Percentiles rank a stretch among this genome's conserved stretches.
These are phyloP conservation scores for Cyclotella atomus DNA, from an alignment of 108 stramenopile genomes.

Conservation along the genomic window DNA sequence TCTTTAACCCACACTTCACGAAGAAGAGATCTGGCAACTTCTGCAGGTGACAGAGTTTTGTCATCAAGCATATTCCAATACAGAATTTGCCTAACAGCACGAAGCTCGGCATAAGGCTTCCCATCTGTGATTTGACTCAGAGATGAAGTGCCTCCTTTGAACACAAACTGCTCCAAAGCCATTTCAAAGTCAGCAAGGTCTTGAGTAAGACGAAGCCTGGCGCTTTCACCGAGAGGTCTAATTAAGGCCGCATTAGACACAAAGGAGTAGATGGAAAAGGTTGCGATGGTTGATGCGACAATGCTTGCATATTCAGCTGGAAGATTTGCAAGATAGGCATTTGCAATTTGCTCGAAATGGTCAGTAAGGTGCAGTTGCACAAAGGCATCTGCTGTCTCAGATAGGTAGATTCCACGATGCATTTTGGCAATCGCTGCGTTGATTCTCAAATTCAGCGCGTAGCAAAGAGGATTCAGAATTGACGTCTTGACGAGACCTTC, in stretches of 20 bases:
- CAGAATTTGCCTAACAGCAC: constrained; percentile 84
- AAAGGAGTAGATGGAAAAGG: constrained; percentile 82
- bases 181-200: constrained; percentile 89
- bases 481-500: constrained; percentile 67
- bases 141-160: constrained; percentile 57
- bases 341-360: constrained; percentile 65
- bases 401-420: constrained; percentile 76
- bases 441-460: constrained; percentile 68
- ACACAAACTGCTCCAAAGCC: constrained; percentile 75
- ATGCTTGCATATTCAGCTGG: constrained; percentile 65
- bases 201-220: constrained; percentile 76
- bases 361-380: constrained; percentile 70
- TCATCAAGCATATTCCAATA: constrained; percentile 88
- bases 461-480: constrained; percentile 71
- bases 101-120: constrained; percentile 84
- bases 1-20: constrained; percentile 85
- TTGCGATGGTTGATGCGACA: constrained; percentile 76
- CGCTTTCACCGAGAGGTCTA: constrained; percentile 76
- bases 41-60: constrained; percentile 50
- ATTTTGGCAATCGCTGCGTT: constrained; percentile 67
- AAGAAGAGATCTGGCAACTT: constrained; percentile 71
- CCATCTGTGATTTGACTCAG: constrained; percentile 75
- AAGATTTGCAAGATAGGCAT: constrained; percentile 62
- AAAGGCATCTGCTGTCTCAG: constrained; percentile 59
- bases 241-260: constrained; percentile 81